A percentile compares a stretch with the other conserved stretches of the same genome.
These are phyloP conservation scores for Sclerotinia trifoliorum DNA, from an alignment of 2,329 filamentous ascomycete genomes.

Conservation along the genomic window DNA sequence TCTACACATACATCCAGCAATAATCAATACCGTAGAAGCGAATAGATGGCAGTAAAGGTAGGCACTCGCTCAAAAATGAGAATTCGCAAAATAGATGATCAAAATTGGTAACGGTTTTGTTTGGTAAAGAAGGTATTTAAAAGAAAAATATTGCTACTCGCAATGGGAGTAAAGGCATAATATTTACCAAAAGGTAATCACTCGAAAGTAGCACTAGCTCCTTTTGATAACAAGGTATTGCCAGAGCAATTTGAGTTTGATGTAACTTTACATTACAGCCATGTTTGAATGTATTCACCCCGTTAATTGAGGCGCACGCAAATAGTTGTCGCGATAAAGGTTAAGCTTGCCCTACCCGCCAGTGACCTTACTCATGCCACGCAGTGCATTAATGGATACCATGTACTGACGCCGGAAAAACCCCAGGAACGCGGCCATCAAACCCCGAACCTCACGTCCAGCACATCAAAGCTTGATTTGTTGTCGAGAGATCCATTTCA, in stretches of 20 bases:
- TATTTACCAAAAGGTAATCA: background rate
- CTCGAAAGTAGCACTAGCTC: background rate
- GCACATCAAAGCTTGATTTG: background rate
- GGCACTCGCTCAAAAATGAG: background rate
- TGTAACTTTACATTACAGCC: background rate
- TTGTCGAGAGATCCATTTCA: background rate
- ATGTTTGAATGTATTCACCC: background rate
- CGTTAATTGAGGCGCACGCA: background rate
- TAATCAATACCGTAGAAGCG: slow-evolving; percentile 45
- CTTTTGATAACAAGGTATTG: background rate
- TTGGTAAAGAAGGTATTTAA: background rate
- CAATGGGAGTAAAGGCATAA: background rate
- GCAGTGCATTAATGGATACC: background rate
- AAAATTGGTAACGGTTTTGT: background rate
- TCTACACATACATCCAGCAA: slow-evolving; percentile 49
- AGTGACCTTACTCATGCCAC: background rate
- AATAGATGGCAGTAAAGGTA: too few relatives aligned
- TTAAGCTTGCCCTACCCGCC: too few relatives aligned
- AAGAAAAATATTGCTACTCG: background rate
- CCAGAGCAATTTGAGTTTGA: background rate
- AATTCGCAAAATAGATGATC: background rate
- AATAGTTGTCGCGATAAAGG: background rate
- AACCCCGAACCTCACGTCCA: background rate
- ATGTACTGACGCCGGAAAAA: background rate
- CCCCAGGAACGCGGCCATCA: background rate